Evolutionary conservation across 2,329 filamentous ascomycete species (phyloP), one percentile per base, ranked within the genome.

Genomic region (Exserohilum rostratum): DNA sequence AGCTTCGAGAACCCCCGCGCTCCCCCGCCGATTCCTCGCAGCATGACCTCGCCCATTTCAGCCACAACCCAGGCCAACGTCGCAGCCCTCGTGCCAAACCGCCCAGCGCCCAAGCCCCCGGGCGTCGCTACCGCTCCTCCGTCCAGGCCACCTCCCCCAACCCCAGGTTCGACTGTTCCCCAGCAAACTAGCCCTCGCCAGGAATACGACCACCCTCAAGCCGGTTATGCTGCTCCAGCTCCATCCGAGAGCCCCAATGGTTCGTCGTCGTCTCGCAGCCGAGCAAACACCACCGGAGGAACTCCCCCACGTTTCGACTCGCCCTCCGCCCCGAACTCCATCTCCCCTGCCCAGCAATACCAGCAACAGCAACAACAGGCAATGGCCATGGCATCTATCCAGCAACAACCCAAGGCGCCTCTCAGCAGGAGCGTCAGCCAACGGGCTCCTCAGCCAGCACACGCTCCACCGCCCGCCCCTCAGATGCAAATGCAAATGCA

Each of bases 1-100:
- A 98, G 91, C 80, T 99, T 98, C 77, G 95, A 98, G 79, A 98
- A 99, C 72, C 95, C 95, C 44, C 86, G 95, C 70, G 90, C 93
- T 15, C 90, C 95, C 34, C 95, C 95, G 60, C 95, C 93, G 10
- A 90, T 97, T 57, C 93, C 93, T 20, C 71, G 73, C 48, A 72
- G 67, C 48, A 55, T 69, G 49, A 72, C 72, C 17, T 71, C 71
- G 45, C 70, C 72, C 18, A 81, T 80, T 44, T 78, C 75, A 34
- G 71, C 67, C 55, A 75, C 71, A 46, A 72, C 76, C 50, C 73
- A 76, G 55, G 51, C 72, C 55, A 74, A 78, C 72, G 66, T 51
- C 15, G 52, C 52, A 39, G 39, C 76, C 58, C 79, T 92, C 67
- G 83, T 96, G 70, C 93, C 95, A 45, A 90, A 86, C 68, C 86